phyloP scores from a whole-genome alignment of 202 grass and related monocot species.

The Carex arenaria region DNA sequence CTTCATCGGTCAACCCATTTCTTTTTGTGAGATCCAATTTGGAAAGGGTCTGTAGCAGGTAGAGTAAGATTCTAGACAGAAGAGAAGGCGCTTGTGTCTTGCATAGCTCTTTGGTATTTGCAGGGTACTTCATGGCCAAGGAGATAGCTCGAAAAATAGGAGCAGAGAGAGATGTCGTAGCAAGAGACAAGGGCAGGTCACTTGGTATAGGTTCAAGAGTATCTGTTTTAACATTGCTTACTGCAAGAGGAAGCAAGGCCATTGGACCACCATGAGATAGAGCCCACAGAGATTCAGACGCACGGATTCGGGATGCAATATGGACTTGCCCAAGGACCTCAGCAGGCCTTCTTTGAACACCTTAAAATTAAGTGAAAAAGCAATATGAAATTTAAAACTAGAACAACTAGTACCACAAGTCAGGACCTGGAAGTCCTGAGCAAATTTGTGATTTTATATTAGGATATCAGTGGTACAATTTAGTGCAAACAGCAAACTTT shows the following conservation, averaged over 20 bases:
- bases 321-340: slow-evolving; percentile 96
- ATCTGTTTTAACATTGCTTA: slow-evolving; percentile 83
- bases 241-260: slow-evolving; percentile 86
- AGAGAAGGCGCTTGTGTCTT: slow-evolving; percentile 73
- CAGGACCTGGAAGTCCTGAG: not conserved
- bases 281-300: slow-evolving; percentile 87
- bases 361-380: slow-evolving; percentile 33
- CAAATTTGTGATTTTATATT: not conserved
- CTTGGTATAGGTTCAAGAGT: slow-evolving; percentile 70
- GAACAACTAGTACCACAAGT: not conserved
- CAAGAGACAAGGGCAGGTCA: slow-evolving; percentile 43
- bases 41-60: slow-evolving; percentile 66
- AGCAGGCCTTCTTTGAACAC: slow-evolving; percentile 82
- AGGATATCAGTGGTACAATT: not conserved
- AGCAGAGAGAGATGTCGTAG: slow-evolving; percentile 67
- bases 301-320: slow-evolving; percentile 74
- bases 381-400: slow-evolving; percentile 11
- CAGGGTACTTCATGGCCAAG: slow-evolving; percentile 79
- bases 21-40: slow-evolving; percentile 44
- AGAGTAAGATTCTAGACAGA: slow-evolving; percentile 73
- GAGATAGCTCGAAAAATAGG: slow-evolving; percentile 92
- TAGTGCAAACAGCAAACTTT: not conserved
- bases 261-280: slow-evolving; percentile 87
- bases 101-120: slow-evolving; percentile 91
- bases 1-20: slow-evolving; percentile 57